Evolutionary conservation across 1,284 basidiomycete genomes (phyloP), one percentile per base, ranked within the genome.

Genomic region (Ustilago esculenta): DNA sequence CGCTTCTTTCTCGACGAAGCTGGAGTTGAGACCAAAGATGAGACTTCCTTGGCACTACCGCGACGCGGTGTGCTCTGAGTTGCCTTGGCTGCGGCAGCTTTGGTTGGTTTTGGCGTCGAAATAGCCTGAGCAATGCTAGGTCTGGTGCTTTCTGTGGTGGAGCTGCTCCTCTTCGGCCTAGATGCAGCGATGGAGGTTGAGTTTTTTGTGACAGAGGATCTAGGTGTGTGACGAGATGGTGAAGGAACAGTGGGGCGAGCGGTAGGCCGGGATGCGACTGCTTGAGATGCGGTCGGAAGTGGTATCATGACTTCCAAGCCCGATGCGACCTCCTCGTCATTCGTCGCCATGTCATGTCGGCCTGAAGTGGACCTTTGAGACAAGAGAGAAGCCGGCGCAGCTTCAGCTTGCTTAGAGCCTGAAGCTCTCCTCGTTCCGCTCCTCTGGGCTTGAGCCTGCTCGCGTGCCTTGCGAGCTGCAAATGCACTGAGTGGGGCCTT

Each of bases 391-490:
- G 34, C 33, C 10, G 29, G 39, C 9, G 10, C 25, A 30, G 20
- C 40, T 17, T 18, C 14, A 17, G 5, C 10, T 15, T 17, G 15
- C 15, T 21, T 20, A 10, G 44, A 39, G 14, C 29, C 11, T 8
- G 52, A 33, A 46, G 52, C 50, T 32, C 17, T 29, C 45, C 17
- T 17, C 10, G 21, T 15, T 17, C 18, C 18, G 40, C 49, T 37
- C 27, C n/a, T 36, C 7, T 48, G 29, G 12, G 43, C 44, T 10
- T 51, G 30, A 15, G 59, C 59, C 18, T 47, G 32, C 34, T 55
- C 30, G 4, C 49, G 60, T 17, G 54, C 54, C 44, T 66, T 61
- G 32, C 63, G 57, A 44, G 68, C 68, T 42, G 68, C 68, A 2
- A 66, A 15, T 6, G 68, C 68, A 36, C 68, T 71, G 17, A 66